phyloP scores from a whole-genome alignment of 176 grass and related monocot species.

The Poa pratensis region DNA sequence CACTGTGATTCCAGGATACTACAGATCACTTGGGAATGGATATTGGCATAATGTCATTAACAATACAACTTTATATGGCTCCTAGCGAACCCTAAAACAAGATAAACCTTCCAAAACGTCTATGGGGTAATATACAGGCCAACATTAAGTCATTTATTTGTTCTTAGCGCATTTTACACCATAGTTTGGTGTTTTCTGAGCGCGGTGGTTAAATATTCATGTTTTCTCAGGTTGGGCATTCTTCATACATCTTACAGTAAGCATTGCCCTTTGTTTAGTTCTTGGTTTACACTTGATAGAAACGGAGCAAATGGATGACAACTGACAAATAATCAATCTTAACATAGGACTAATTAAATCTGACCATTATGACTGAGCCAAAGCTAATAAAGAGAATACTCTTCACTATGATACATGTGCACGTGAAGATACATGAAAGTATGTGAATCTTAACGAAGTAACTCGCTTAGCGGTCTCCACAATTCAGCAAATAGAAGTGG shows the following conservation, averaged over 20 bases:
- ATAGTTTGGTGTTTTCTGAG: too few species aligned
- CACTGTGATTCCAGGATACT: background rate
- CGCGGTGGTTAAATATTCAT: background rate
- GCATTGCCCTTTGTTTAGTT: background rate
- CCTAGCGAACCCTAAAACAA: too few species aligned
- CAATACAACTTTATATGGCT: too few species aligned
- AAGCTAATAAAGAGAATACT: constrained; percentile 13
- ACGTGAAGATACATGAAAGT: background rate
- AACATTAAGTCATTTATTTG: too few species aligned
- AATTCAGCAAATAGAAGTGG: too few species aligned
- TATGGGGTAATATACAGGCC: background rate
- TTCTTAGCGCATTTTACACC: too few species aligned
- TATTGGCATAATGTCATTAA: background rate
- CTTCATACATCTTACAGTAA: background rate
- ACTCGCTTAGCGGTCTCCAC: too few species aligned
- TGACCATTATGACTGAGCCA: background rate
- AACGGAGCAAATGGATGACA: background rate
- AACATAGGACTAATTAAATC: background rate
- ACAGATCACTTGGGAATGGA: background rate
- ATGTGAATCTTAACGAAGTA: background rate
- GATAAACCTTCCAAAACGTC: background rate
- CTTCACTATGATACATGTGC: background rate
- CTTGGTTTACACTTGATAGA: background rate
- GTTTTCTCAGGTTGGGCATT: background rate
- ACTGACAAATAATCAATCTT: background rate